Evolutionary conservation across 140 eudicot species (phyloP), one percentile per base, ranked within the genome.

Genomic region (Anethum foeniculum): DNA sequence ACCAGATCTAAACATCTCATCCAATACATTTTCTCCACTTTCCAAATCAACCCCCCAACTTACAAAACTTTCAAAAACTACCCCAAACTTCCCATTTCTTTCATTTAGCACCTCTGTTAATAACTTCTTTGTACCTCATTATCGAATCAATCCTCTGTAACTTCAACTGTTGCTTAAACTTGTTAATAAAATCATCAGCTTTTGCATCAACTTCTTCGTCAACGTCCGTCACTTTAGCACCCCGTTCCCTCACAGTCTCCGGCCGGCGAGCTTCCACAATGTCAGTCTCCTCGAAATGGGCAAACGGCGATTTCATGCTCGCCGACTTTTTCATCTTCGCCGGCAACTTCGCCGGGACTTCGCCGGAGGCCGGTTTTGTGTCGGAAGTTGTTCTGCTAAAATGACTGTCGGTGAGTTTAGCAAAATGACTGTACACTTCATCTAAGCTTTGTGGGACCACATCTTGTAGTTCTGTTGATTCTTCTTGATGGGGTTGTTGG

Each of bases 161-260:
- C 89, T 90, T 90, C 82, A 94, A 62, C 85, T 94, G 94, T 48
- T 92, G 83, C 90, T 84, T 89, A 36, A 94, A 94, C 82, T 72
- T 89, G 90, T 88, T 94, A 52, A 94, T 94, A 71, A 92, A 94
- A 80, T 89, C 96, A 79, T 94, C 97, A 23, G 98, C 98, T 38
- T 75, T 88, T 0, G 94, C 94, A 64, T 94, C 98, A 7, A 94
- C 98, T 78, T 88, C 97, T 38, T 76, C 87, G 78, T 89, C 97
- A 13, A 13, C 90, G 19, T 78, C 92, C 13, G 85, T 75, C 62
- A 19, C 85, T 65, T 71, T 86, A 52, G 91, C 81, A 64, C 79
- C 44, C 85, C 82, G 49, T 85, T 87, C 97, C 80, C 85, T 90
- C 81, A 86, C 91, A 19, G 96, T 87, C 71, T 86, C 90, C 84